Conservation (phyloP, 1,284 basidiomycete genomes). For the Boletus semigastroideus region DNA sequence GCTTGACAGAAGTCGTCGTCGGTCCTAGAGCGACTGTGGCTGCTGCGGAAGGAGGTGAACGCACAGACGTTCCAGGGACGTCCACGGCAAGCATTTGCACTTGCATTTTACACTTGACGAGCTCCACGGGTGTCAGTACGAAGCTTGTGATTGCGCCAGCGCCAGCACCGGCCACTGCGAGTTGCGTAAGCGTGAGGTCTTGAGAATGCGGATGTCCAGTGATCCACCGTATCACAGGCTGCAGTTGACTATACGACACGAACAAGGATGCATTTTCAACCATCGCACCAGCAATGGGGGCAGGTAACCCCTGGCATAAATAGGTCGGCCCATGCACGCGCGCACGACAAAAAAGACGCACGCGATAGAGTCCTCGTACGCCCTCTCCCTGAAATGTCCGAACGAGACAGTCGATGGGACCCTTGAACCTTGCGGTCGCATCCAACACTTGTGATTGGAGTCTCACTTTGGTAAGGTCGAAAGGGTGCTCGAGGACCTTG, state of each 20-base stretch:
- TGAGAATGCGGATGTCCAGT: slow-evolving; percentile 32
- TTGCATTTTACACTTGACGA: slow-evolving; percentile 98
- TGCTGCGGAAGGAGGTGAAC: slow-evolving; percentile 8
- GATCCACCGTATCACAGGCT: slow-evolving; percentile 57
- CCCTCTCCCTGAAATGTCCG: slow-evolving; percentile 84
- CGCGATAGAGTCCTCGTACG: slow-evolving; percentile 81
- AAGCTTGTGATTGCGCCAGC: slow-evolving; percentile 87
- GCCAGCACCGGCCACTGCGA: slow-evolving; percentile 80
- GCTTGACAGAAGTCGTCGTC: slow-evolving; percentile 1
- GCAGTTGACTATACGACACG: slow-evolving; percentile 84
- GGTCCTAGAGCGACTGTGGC: slow-evolving; percentile 2
- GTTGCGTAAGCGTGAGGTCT: slow-evolving; percentile 64
- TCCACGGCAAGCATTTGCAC: slow-evolving; percentile 77
- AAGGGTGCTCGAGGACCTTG: slow-evolving; percentile 72
- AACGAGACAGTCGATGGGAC: slow-evolving; percentile 82
- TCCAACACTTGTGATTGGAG: slow-evolving; percentile 86
- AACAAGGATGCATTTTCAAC: slow-evolving; percentile 91
- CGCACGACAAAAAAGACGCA: slow-evolving; percentile 39
- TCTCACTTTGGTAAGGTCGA: slow-evolving; percentile 80
- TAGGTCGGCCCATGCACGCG: background rate
- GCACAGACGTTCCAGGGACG: slow-evolving; percentile 22
- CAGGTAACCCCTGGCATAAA: slow-evolving; percentile 78
- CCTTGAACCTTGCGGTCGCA: slow-evolving; percentile 68
- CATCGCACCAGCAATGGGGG: slow-evolving; percentile 91
- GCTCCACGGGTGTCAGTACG: slow-evolving; percentile 92